Evolutionary conservation across 441 rosid species (phyloP).

Genomic region (Aquilaria agallochum): DNA sequence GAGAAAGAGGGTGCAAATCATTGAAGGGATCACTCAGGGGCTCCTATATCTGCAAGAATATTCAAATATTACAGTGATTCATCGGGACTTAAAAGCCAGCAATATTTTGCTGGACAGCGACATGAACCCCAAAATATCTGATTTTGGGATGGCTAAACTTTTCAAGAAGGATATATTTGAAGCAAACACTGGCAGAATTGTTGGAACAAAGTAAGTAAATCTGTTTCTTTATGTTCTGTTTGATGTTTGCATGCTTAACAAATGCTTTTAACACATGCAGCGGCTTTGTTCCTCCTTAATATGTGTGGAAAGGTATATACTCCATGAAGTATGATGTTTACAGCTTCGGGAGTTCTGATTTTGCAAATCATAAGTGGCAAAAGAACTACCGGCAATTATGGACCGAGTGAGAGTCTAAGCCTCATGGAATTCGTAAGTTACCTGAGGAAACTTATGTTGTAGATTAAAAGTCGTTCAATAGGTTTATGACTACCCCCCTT

Average conservation of each 20-base stretch:
- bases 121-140: conserved; percentile 30
- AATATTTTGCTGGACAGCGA: neutral
- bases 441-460: neutral
- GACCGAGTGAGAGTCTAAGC: conserved; percentile 9
- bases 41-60: conserved; percentile 41
- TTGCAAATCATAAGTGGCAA: conserved; percentile 31
- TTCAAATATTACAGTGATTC: conserved; percentile 31
- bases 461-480: too few relatives aligned
- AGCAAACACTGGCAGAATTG: conserved; percentile 25
- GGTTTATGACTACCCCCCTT: too few relatives aligned
- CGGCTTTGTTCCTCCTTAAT: conserved; percentile 33
- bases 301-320: conserved; percentile 21
- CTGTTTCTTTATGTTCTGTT: neutral
- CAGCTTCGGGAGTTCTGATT: conserved; percentile 32
- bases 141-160: conserved; percentile 34
- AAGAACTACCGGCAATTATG: conserved; percentile 6
- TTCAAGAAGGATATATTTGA: conserved; percentile 22
- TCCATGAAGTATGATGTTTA: conserved; percentile 29
- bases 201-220: conserved; percentile 29
- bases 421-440: conserved; percentile 24
- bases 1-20: conserved; percentile 1
- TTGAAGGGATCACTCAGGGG: conserved; percentile 17
- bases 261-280: conserved; percentile 12
- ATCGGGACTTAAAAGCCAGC: conserved; percentile 27
- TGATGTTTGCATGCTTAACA: too few relatives aligned